Percentiles rank a stretch among this genome's conserved stretches.
Evolutionary conservation across 225 moss, liverwort and hornwort species (phyloP).

Genomic region (Pseudoscleropodium purum): DNA sequence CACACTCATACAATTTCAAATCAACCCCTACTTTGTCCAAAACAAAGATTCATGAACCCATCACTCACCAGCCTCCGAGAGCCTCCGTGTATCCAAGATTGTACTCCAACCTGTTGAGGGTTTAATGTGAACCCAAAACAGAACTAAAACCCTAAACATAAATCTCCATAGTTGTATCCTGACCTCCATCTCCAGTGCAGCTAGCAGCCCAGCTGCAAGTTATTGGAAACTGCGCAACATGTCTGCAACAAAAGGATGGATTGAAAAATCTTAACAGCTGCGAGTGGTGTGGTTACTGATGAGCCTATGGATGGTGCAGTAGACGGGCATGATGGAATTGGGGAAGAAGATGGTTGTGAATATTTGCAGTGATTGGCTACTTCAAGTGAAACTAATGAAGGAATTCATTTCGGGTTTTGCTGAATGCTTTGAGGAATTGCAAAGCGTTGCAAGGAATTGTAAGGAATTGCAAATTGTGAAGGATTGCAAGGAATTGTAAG

Average conservation of each 20-base stretch:
- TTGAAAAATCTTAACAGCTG: background rate
- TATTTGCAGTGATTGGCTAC: background rate
- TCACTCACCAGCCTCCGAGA: background rate
- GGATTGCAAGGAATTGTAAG: background rate
- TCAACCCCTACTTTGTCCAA: background rate
- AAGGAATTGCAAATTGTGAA: background rate
- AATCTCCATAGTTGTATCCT: background rate
- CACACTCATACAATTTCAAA: background rate
- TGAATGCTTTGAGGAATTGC: background rate
- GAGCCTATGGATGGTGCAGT: background rate
- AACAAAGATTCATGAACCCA: background rate
- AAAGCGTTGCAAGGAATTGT: background rate
- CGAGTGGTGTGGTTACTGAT: background rate
- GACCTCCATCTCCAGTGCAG: conserved; percentile 13
- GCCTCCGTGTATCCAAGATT: background rate
- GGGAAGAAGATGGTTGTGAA: no score
- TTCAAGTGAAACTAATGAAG: background rate
- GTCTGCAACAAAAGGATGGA: background rate
- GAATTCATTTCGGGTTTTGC: background rate
- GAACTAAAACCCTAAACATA: background rate
- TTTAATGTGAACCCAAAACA: background rate
- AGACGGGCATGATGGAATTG: background rate
- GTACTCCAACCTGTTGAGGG: background rate
- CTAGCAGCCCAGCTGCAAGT: background rate
- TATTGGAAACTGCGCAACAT: background rate